Base-by-base conservation (phyloP, 2,329 filamentous ascomycete genomes). In the Fusarium sp. region DNA sequence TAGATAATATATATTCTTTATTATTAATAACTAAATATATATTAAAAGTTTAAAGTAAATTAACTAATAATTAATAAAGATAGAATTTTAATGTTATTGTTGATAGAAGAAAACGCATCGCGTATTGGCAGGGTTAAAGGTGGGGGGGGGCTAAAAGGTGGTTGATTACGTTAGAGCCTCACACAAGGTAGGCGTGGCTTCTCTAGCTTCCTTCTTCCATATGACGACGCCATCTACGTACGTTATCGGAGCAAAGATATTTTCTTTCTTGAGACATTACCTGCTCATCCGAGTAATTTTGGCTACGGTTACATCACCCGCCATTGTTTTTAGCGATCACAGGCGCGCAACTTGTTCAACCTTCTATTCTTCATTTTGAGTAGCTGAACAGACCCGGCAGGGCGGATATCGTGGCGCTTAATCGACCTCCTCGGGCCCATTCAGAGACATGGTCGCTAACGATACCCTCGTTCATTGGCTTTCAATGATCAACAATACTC, bases 371-470 rank as follows among this genome's bases (percentile, higher is more conserved):
- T 50, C 21, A n/a, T 48, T 51, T 52, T 53, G 50, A 46, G 51
- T 43, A 39, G 47, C 47, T 65, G 20, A 62, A 54, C 40, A 28
- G 49, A 53, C 34, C 34, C 34, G 34, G 17, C 56, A 50, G 50
- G 56, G 47, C 50, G 26, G 43, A 46, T 52, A 56, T 46, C 42
- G 32, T 66, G 64, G 68, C 68, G 68, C 68, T 70, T 70, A 70
- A 57, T 49, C 34, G 36, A 54, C 46, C 40, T 30, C 51, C 56
- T 40, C 24, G 32, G n/a, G 34, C 21, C 38, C 43, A 57, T 56
- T 49, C 23, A 20, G 39, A 45, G 42, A 57, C 39, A 50, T 43
- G 23, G 23, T 51, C 56, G 43, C 56, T 56, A 59, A 54, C 20
- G 19, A 38, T 24, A 56, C 60, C 56, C 61, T 56, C 44, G 49